Evolutionary conservation across 371 early-diverging fungal genomes (phyloP), one percentile per base, ranked within the genome.

Genomic region (Lichtheimia ornata): DNA sequence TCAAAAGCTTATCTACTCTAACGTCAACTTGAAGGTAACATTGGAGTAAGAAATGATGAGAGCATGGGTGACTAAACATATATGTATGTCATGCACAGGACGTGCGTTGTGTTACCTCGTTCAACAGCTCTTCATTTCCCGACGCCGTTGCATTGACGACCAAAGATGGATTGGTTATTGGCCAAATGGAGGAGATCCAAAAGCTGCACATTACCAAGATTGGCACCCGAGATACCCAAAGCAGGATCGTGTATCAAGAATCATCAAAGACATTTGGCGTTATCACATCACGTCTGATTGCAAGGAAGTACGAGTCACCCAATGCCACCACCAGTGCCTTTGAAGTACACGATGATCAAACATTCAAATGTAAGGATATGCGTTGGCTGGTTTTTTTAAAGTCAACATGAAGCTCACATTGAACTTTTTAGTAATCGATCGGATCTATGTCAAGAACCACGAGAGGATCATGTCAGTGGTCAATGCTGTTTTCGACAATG

Each of bases 111-210:
- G 86, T 86, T 25, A 85, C 90, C 7, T 81, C 92, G 0, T 91
- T 95, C 70, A 81, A 78, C 50, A 83, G 88, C 17, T 53, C 65
- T 0, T 65, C 76, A 0, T 84, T 88, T 42, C 87, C 89, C 3
- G 82, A 85, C 52, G 86, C 89, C 1, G 73, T 95, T 14, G 92
- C 91, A 1, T 70, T 95, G 53, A 88, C 87, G 5, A 84, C 87
- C 3, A 77, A 76, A 30, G 86, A 81, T 30, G 75, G 84, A 0
- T 74, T 96, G 18, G 73, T 83, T 25, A 84, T 97, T 55, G 96
- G 94, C 0, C 84, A 77, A 14, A 88, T 96, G 56, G 95, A 97
- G 58, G 87, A 88, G 22, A 89, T 94, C 56, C 94, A 95, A 66
- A 92, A 92, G 65, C 78, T 97, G 25, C 97, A 97, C 64, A 87